Evolutionary conservation across 2,329 filamentous ascomycete species (phyloP).

Genomic region (Penicillium thymicola): DNA sequence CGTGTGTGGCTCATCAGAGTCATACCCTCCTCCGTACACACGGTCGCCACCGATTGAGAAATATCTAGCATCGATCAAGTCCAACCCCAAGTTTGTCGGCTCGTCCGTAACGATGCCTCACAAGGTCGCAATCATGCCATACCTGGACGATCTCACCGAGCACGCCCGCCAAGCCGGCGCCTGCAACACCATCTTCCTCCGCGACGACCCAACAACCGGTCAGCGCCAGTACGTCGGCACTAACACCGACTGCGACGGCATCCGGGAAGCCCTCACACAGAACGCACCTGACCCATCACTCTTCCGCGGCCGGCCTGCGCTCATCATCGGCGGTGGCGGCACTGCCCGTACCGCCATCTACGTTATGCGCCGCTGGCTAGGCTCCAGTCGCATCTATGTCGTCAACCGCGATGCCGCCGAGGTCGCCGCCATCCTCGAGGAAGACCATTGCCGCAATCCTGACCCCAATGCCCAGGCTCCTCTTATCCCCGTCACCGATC

Average conservation of each 20-base stretch:
- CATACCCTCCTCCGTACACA: conserved; percentile 36
- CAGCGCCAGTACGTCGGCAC: conserved; percentile 62
- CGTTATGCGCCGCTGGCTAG: conserved; percentile 67
- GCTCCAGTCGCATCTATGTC: conserved; percentile 67
- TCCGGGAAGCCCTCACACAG: conserved; percentile 67
- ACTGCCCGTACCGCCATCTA: conserved; percentile 77
- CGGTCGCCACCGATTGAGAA: conserved; percentile 34
- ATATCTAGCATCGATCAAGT: conserved; percentile 35
- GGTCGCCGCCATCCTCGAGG: conserved; percentile 63
- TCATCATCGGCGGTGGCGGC: conserved; percentile 75
- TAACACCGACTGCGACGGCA: conserved; percentile 78
- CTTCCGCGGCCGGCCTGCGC: conserved; percentile 56
- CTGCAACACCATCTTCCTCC: conserved; percentile 74
- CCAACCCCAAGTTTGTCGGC: conserved; percentile 50
- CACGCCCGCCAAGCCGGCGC: conserved; percentile 72
- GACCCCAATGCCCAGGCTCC: conserved; percentile 34
- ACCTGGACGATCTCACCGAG: conserved; percentile 69
- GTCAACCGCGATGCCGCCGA: conserved; percentile 70
- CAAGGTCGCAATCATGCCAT: conserved; percentile 71
- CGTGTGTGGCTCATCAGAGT: conserved; percentile 27
- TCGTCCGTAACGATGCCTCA: conserved; percentile 79
- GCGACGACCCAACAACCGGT: conserved; percentile 41
- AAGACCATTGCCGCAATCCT: conserved; percentile 58
- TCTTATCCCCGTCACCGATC: conserved; percentile 60
- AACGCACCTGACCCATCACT: conserved; percentile 39